phyloP scores from a whole-genome alignment of 1,284 basidiomycete genomes.

The Cutaneotrichosporon sp. region DNA sequence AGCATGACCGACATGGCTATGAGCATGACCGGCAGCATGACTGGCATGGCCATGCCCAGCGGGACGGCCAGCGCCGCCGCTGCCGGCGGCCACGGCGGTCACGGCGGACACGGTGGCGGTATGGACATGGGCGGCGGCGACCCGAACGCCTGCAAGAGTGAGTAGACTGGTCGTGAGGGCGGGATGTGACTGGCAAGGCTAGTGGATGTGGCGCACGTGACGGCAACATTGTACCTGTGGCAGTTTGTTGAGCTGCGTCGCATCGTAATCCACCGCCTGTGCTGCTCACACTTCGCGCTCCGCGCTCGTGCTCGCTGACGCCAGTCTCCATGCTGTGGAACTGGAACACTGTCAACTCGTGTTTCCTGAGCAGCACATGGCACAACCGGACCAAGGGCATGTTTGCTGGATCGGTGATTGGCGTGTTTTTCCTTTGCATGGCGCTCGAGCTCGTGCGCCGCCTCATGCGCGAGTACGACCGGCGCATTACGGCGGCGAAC shows the following conservation, averaged over 20 bases:
- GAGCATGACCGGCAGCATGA: slow-evolving; percentile 3
- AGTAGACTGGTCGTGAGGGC: slow-evolving; percentile 1
- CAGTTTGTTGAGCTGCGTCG: too few species aligned
- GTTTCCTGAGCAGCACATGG: slow-evolving; percentile 48
- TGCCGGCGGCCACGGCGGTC: neutral
- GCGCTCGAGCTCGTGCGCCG: slow-evolving; percentile 46
- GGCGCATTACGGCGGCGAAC: slow-evolving; percentile 24
- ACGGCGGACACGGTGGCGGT: neutral
- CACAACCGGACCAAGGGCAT: slow-evolving; percentile 39
- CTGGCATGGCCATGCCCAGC: slow-evolving; percentile 2
- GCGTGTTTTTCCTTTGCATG: slow-evolving; percentile 48
- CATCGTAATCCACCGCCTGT: too few species aligned
- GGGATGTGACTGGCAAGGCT: too few species aligned
- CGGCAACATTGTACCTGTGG: too few species aligned
- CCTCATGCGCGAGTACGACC: slow-evolving; percentile 46
- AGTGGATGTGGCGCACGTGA: too few species aligned
- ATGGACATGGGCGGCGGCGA: slow-evolving; percentile 18
- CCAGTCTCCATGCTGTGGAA: slow-evolving; percentile 48
- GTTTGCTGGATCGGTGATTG: slow-evolving; percentile 47
- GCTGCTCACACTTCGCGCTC: too few species aligned
- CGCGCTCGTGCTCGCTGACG: neutral
- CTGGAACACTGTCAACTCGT: slow-evolving; percentile 46
- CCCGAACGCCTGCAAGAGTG: slow-evolving; percentile 25
- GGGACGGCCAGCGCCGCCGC: neutral
- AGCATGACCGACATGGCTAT: too few species aligned